Percentiles rank a stretch among this genome's conserved stretches.
Evolutionary conservation across 108 stramenopile species (phyloP).

Genomic region (Skeletonema potamos): DNA sequence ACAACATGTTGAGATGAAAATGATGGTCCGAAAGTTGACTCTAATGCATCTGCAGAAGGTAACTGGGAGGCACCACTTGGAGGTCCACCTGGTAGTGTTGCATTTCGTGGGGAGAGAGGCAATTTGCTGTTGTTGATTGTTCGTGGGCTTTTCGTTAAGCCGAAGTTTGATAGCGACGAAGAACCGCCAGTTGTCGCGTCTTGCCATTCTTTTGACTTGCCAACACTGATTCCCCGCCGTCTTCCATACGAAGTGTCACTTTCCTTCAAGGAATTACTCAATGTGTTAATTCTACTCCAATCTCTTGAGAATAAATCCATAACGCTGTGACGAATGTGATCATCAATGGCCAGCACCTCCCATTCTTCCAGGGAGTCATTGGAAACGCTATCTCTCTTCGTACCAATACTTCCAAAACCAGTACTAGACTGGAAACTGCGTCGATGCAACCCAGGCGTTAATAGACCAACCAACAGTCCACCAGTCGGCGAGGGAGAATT

Average conservation of each 20-base stretch:
- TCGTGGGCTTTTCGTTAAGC: constrained; percentile 32
- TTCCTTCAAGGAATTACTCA: constrained; percentile 32
- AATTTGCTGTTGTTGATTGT: constrained; percentile 19
- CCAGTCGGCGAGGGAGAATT: constrained; percentile 40
- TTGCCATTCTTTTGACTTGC: constrained; percentile 28
- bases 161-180: constrained; percentile 7
- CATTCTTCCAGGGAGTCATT: constrained; percentile 75
- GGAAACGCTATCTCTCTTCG: constrained; percentile 24
- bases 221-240: constrained; percentile 27
- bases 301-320: constrained; percentile 66
- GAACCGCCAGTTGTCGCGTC: not conserved
- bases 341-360: constrained; percentile 78
- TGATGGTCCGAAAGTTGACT: constrained; percentile 53
- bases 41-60: constrained; percentile 48
- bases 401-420: not conserved
- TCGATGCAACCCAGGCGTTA: constrained; percentile 14
- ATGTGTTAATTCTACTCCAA: constrained; percentile 63
- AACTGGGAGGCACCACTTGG: not conserved
- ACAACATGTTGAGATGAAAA: constrained; percentile 48
- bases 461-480: constrained; percentile 25
- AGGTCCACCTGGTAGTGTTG: not conserved
- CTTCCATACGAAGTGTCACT: constrained; percentile 24
- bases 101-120: constrained; percentile 33
- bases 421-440: not conserved
- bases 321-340: constrained; percentile 68